Percentiles rank a stretch among this genome's conserved stretches.
Evolutionary conservation across 495 filamentous ascomycete species (phyloP).

Genomic region (Penicillium macrosclerotiorum): DNA sequence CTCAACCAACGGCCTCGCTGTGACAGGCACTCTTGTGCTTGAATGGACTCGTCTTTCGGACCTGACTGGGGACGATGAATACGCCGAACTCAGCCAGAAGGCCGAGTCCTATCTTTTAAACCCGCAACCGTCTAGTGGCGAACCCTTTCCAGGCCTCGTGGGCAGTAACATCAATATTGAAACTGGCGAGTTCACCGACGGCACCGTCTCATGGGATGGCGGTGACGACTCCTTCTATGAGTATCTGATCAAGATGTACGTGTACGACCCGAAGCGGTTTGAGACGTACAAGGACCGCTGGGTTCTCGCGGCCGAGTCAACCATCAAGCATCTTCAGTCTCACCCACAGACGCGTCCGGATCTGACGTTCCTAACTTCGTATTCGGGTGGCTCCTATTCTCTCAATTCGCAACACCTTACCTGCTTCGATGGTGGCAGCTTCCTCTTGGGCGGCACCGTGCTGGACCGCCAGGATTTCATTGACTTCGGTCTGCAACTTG

Average conservation of each 20-base stretch:
- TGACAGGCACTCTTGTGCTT: slow-evolving; percentile 70
- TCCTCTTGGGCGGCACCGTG: slow-evolving; percentile 78
- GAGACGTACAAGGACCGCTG: slow-evolving; percentile 66
- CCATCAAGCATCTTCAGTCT: slow-evolving; percentile 68
- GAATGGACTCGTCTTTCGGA: slow-evolving; percentile 87
- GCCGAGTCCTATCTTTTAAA: slow-evolving; percentile 71
- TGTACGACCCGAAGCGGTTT: slow-evolving; percentile 72
- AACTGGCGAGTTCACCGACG: slow-evolving; percentile 66
- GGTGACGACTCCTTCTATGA: slow-evolving; percentile 86
- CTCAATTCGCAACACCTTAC: slow-evolving; percentile 65
- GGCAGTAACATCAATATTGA: slow-evolving; percentile 64
- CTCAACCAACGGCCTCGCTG: slow-evolving; percentile 65
- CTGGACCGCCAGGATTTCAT: slow-evolving; percentile 62
- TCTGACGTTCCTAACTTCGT: slow-evolving; percentile 71
- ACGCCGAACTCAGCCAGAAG: slow-evolving; percentile 63
- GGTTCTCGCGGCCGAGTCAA: slow-evolving; percentile 74
- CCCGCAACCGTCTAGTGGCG: slow-evolving; percentile 56
- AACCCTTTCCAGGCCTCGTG: slow-evolving; percentile 78
- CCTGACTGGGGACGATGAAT: slow-evolving; percentile 64
- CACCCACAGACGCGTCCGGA: slow-evolving; percentile 68
- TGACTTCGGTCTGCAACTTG: slow-evolving; percentile 72
- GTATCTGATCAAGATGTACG: slow-evolving; percentile 91
- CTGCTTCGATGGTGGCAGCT: slow-evolving; percentile 85
- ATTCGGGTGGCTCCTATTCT: slow-evolving; percentile 47
- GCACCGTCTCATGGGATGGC: slow-evolving; percentile 73